These are phyloP conservation scores for Lipomyces oligophaga DNA, from an alignment of 805 yeast species.

Conservation along the genomic window DNA sequence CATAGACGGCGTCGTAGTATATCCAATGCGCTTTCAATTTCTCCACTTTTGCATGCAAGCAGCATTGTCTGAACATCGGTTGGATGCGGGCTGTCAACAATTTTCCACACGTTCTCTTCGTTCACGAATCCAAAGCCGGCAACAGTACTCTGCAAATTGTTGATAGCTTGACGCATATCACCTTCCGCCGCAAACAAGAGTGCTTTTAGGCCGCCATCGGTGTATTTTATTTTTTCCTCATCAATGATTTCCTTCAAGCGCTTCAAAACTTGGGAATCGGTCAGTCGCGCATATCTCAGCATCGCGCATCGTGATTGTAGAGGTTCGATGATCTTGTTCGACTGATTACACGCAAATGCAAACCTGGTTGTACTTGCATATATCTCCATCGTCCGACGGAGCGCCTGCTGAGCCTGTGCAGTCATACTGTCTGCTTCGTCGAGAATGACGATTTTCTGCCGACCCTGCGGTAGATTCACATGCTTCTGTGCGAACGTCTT, in stretches of 20 bases:
- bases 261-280: constrained; percentile 79
- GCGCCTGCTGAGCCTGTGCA: constrained; percentile 92
- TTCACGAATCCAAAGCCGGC: constrained; percentile 92
- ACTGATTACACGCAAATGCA: constrained; percentile 97
- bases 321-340: constrained; percentile 93
- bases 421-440: constrained; percentile 98
- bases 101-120: constrained; percentile 87
- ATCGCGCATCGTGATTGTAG: constrained; percentile 95
- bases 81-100: constrained; percentile 97
- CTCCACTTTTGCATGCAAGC: constrained; percentile 41
- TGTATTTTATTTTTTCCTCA: constrained; percentile 66
- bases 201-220: constrained; percentile 90
- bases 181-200: constrained; percentile 94
- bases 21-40: constrained; percentile 63
- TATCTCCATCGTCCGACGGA: constrained; percentile 91
- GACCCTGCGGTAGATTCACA: constrained; percentile 78
- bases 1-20: constrained; percentile 62
- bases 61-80: constrained; percentile 70
- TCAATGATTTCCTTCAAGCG: constrained; percentile 68
- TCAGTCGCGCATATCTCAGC: constrained; percentile 71
- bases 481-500: constrained; percentile 95
- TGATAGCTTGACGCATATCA: constrained; percentile 97
- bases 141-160: constrained; percentile 87
- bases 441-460: constrained; percentile 86
- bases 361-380: constrained; percentile 94